Percentiles rank a stretch among this genome's conserved stretches.
phyloP scores from a whole-genome alignment of 2,329 filamentous ascomycete species.

The Phyllosticta citribraziliensis region DNA sequence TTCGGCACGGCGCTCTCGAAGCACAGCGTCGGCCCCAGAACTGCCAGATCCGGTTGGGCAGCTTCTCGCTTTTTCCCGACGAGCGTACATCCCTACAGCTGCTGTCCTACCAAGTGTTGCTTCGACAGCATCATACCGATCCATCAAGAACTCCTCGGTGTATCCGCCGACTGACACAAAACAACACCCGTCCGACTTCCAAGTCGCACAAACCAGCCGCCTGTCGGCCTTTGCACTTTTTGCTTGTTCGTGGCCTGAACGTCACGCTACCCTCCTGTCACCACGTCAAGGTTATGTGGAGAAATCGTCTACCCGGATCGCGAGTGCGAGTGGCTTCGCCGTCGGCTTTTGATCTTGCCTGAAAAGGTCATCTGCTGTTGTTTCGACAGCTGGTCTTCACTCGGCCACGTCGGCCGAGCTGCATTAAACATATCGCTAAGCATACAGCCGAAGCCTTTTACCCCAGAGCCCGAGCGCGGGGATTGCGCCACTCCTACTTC shows the following conservation, averaged over 20 bases:
- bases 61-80: not conserved
- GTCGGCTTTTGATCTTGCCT: not conserved
- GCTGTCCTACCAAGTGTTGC: not conserved
- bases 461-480: not conserved
- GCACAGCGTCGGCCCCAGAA: not conserved
- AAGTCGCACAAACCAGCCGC: too few species aligned
- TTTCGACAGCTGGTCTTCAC: not conserved
- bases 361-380: not conserved
- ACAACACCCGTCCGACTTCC: not conserved
- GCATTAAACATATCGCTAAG: not conserved
- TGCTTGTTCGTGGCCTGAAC: not conserved
- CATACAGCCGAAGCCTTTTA: not conserved
- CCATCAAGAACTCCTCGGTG: not conserved
- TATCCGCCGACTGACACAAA: not conserved
- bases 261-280: not conserved
- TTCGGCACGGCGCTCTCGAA: not conserved
- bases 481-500: not conserved
- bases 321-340: not conserved
- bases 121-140: not conserved
- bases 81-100: not conserved
- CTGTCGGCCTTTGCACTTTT: not conserved
- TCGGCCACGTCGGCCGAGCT: not conserved
- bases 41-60: not conserved
- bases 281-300: not conserved
- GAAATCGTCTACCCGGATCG: not conserved